phyloP scores from a whole-genome alignment of 768 basidiomycete species.

The Termitomyces titanicus region DNA sequence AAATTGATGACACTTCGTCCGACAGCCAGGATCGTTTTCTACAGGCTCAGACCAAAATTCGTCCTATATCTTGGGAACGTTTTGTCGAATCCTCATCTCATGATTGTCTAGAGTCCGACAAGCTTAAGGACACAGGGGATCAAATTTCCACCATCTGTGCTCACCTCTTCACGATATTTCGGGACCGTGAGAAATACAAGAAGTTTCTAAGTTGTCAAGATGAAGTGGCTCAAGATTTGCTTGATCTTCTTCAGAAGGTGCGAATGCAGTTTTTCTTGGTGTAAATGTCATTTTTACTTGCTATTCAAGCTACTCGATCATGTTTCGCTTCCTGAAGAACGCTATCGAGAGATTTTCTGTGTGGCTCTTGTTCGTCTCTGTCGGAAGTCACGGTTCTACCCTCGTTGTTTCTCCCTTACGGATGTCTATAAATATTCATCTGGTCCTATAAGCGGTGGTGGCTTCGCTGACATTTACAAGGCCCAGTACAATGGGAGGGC shows the following conservation, averaged over 20 bases:
- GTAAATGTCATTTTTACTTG: neutral
- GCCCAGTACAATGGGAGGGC: slow-evolving; percentile 12
- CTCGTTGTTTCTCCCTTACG: slow-evolving; percentile 19
- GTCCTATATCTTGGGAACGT: no score
- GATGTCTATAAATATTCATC: neutral
- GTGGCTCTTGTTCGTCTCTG: slow-evolving; percentile 20
- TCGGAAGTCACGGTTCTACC: slow-evolving; percentile 21
- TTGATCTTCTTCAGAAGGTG: slow-evolving; percentile 1
- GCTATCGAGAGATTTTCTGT: slow-evolving; percentile 11
- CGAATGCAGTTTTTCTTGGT: neutral
- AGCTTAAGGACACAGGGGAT: no score
- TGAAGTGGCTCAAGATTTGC: neutral
- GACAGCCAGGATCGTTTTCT: no score
- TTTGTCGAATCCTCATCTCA: no score
- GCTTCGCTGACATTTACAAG: slow-evolving; percentile 25
- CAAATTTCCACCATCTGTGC: neutral
- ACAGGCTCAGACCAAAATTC: no score
- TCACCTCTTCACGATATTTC: neutral
- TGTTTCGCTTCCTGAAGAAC: slow-evolving; percentile 4
- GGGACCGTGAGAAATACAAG: neutral
- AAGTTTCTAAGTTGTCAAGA: neutral
- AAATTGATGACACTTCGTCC: no score
- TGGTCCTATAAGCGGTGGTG: slow-evolving; percentile 12
- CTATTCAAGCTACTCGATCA: slow-evolving; percentile 14
- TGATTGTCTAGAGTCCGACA: no score